Conservation (phyloP, 441 rosid species). For the Populus hybrid region DNA sequence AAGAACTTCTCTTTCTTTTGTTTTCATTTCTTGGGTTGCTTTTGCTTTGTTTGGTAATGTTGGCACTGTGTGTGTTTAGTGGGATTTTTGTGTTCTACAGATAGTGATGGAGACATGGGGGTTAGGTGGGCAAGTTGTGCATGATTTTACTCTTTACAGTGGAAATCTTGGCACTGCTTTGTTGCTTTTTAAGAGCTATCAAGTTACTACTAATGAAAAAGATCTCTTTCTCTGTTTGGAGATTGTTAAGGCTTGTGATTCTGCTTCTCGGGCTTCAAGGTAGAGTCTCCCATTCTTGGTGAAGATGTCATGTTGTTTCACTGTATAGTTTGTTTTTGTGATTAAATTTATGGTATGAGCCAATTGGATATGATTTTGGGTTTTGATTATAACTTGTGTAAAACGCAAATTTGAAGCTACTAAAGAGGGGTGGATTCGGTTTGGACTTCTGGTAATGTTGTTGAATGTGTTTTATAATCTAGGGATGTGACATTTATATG, state of each 20-base stretch:
- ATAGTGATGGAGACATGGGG: constrained; percentile 57
- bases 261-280: constrained; percentile 57
- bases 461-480: background rate
- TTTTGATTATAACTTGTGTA: background rate
- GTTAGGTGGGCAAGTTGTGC: constrained; percentile 35
- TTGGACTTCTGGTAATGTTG: background rate
- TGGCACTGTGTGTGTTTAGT: background rate
- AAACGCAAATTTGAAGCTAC: background rate
- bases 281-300: constrained; percentile 2
- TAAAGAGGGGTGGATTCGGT: background rate
- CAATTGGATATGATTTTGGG: background rate
- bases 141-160: constrained; percentile 48
- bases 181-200: constrained; percentile 51
- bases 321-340: background rate
- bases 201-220: constrained; percentile 40
- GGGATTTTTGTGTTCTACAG: constrained; percentile 25
- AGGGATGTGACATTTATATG: constrained; percentile 57
- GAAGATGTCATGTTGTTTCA: background rate
- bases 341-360: background rate
- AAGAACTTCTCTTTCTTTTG: background rate
- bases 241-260: constrained; percentile 56
- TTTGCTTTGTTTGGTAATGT: background rate
- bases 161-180: constrained; percentile 67
- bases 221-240: constrained; percentile 55
- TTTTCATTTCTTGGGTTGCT: background rate